Evolutionary conservation across 164 flowering plant species (phyloP), one percentile per base, ranked within the genome.

Genomic region (Stephania japonica): DNA sequence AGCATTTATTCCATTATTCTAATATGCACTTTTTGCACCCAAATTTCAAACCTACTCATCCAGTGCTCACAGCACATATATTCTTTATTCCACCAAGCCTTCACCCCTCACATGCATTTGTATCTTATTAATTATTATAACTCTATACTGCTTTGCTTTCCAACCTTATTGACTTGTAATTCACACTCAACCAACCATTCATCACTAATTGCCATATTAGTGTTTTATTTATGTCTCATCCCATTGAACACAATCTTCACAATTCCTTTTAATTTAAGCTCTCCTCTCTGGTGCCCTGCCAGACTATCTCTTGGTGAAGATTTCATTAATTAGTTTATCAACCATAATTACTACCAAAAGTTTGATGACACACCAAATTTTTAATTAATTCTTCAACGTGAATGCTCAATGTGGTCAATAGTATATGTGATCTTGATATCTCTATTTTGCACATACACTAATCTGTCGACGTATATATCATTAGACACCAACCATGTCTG

Each of bases 231-330:
- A 32, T 32, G 32, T 65, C 67, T 65, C 67, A 8, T 63, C 67
- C 32, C 32, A 43, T 43, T 1, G 70, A 26, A 43, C 16, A 68
- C 70, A 68, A 68, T 14, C 70, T 42, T 43, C 7, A 38, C 24
- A 42, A 68, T 4, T 27, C 50, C 26, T 68, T 68, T 68, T 65
- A 65, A 19, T 68, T 42, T 6, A 42, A 42, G 7, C 26, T 72
- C 49, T 4, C 2, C 6, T 6, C 5, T 23, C 49, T 23, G 14
- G 19, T 6, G 53, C 10, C 32, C 59, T 65, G 41, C 68, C 41
- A 26, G 68, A 64, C 68, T 44, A 67, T 25, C 43, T 71, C 25
- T 65, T 47, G 69, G 63, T 72, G 25, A 42, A 42, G 73, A 71
- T 41, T 24, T n/a, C 12, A 16, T 7, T 18, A 7, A 65, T 19